Evolutionary conservation across 192 early-diverging fungal genomes (phyloP), one percentile per base, ranked within the genome.

Genomic region (Podila epicladia): DNA sequence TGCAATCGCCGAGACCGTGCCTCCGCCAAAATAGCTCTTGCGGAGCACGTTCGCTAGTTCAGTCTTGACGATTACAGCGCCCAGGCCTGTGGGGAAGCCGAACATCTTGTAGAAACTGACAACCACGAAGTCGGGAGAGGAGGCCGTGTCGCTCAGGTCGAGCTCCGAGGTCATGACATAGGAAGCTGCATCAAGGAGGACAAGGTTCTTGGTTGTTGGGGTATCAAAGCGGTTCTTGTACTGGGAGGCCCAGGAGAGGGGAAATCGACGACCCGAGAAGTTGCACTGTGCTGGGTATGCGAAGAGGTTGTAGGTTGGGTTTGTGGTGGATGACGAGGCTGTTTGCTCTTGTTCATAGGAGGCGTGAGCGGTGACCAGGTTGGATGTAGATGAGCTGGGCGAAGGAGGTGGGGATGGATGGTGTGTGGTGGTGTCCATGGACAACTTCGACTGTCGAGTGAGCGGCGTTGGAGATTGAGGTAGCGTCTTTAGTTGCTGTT

Each of bases 81-180:
- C 95, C 7, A 97, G 69, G 4, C 94, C 94, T 24, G 94, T 95
- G 9, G 95, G 95, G 57, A 90, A 92, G 12, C 95, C 95, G 84
- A 97, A 95, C 50, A 95, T 87, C 73, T 97, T 97, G 89, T 97
- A 96, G 82, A 97, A 94, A 8, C 93, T 94, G 41, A 96, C 38
- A 9, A 85, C 86, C 6, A 91, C 73, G 82, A 95, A 96, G 66
- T 95, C 93, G 2, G 90, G 88, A 24, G 85, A 84, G 3, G 74
- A 58, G 0, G 69, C 64, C 28, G 84, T 75, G n/a, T 73, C 64
- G 26, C 83, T 75, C 1, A 95, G 87, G 24, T 88, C 83, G 28
- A 95, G 82, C 9, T 83, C 84, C 19, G 89, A 75, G n/a, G 91
- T 92, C 45, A 93, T 85, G 17, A 84, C 84, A 67, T 87, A 93